Evolutionary conservation across 805 yeast genomes (phyloP), one percentile per base, ranked within the genome.

Genomic region (Geotrichum ghanense): DNA sequence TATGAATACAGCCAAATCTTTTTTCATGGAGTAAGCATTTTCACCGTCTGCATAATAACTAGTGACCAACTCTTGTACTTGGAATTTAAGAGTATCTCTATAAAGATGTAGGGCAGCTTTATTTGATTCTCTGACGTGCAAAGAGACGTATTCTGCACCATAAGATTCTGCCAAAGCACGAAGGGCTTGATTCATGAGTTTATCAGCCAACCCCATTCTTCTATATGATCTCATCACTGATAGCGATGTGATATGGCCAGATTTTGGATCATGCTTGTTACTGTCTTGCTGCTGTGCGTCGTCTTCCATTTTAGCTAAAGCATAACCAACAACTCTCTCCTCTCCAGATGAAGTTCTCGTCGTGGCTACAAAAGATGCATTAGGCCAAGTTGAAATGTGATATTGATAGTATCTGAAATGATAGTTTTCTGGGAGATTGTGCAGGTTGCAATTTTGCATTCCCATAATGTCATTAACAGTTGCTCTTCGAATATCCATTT

Each of bases 191-290:
- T 86, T 75, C 37, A 58, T 51, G 95, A 89, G 63, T 81, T 68
- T 61, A 79, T 81, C 95, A 2, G 97, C 97, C 49, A 89, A 68
- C 1, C 97, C 97, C 81, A 86, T 80, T 58, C 95, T 74, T 67
- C 97, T 75, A 61, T 88, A 89, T 2, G 95, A 82, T 67, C 97
- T 77, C 90, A 86, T 84, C 42, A 89, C 97, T 42, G 95, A 80
- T 45, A 89, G 67, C 6, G 95, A 84, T 0, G 97, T 89, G 53
- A 89, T 79, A 67, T 89, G 97, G 0, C 96, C 97, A 17, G 53
- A 51, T 14, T 7, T 6, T 39, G 7, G 19, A 21, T 53, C 54
- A 12, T 46, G 44, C 16, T 49, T 41, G 16, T 22, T 26, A 14
- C 35, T 45, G 22, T 20, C 42, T 10, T 16, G 5, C 12, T 31